Evolutionary conservation across 192 early-diverging fungal species (phyloP), one percentile per base, ranked within the genome.

Genomic region (Irineochytrium annulatum): DNA sequence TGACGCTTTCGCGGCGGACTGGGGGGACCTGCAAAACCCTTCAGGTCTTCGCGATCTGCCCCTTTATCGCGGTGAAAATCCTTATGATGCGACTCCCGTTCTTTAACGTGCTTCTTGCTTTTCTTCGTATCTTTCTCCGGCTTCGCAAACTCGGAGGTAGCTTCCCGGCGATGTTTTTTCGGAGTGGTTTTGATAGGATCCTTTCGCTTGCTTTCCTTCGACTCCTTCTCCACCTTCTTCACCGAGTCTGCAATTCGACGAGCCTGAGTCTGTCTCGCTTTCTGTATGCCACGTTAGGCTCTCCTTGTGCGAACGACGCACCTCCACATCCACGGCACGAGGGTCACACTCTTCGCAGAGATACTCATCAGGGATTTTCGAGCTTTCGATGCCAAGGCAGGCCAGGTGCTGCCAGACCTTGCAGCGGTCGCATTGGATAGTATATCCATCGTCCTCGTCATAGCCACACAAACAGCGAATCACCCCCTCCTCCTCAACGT

Each of bases 371-470:
- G 96, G 93, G 24, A 95, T 81, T 57, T 86, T 84, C 43, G 79
- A 77, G 51, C 83, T 75, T 33, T 80, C 75, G 35, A 88, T 79
- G 13, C 74, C 72, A 13, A 99, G 87, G 66, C 96, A 99, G 22
- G 84, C 79, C 3, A 84, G 85, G 70, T 99, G 96, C 63, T 99
- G 96, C 96, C 96, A 99, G 3, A 93, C 91, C 3, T 81, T 62
- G 66, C 96, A 98, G 46, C 80, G 73, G 48, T 99, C 96, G 70
- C 96, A 99, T 57, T 96, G 92, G 43, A 99, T 91, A 4, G 96
- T 97, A 43, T 87, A 94, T 14, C 96, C 96, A 78, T 99, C 96
- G 77, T 99, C 96, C 57, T 95, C 88, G 43, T 78, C 79, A 57
- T 78, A 83, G 22, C 77, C 76, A 71, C 96, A 99, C 54, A 99